Percentiles rank a stretch among this genome's conserved stretches.
Evolutionary conservation across 495 filamentous ascomycete genomes (phyloP).

Genomic region (Durotheca rogersii): DNA sequence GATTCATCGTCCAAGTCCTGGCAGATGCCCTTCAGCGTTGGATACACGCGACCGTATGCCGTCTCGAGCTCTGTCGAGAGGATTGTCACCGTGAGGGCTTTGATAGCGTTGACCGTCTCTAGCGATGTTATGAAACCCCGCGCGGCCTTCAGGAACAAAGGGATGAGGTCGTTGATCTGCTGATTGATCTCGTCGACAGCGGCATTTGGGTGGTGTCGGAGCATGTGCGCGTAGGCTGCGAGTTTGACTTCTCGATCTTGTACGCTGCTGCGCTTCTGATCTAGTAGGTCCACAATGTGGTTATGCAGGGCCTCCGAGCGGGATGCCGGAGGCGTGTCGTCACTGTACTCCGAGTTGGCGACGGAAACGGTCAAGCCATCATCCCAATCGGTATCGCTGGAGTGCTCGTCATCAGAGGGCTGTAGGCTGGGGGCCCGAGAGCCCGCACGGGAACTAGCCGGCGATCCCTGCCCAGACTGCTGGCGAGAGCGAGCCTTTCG

Average conservation of each 20-base stretch:
- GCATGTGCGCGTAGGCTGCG: slow-evolving; percentile 65
- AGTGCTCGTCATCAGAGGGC: slow-evolving; percentile 78
- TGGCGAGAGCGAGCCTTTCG: slow-evolving; percentile 78
- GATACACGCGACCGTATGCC: slow-evolving; percentile 64
- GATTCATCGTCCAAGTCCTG: slow-evolving; percentile 62
- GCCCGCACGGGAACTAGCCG: slow-evolving; percentile 47
- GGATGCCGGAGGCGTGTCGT: slow-evolving; percentile 46
- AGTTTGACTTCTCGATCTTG: slow-evolving; percentile 76
- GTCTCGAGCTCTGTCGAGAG: slow-evolving; percentile 71
- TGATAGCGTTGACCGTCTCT: slow-evolving; percentile 70
- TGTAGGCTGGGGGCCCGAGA: slow-evolving; percentile 66
- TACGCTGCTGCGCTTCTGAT: slow-evolving; percentile 82
- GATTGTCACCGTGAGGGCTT: slow-evolving; percentile 72
- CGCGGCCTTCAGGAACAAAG: slow-evolving; percentile 70
- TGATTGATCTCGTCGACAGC: slow-evolving; percentile 64
- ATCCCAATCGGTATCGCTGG: slow-evolving; percentile 47
- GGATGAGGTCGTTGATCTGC: slow-evolving; percentile 64
- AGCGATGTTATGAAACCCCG: slow-evolving; percentile 69
- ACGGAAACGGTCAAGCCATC: slow-evolving; percentile 51
- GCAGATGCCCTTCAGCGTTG: slow-evolving; percentile 67
- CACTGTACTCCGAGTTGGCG: slow-evolving; percentile 50
- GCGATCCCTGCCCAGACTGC: slow-evolving; percentile 62
- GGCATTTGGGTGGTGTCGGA: slow-evolving; percentile 68
- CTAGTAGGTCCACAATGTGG: slow-evolving; percentile 77
- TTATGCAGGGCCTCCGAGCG: slow-evolving; percentile 70